Base-by-base conservation (phyloP, 2,329 filamentous ascomycete genomes). In the Diaporthe vaccinii region DNA sequence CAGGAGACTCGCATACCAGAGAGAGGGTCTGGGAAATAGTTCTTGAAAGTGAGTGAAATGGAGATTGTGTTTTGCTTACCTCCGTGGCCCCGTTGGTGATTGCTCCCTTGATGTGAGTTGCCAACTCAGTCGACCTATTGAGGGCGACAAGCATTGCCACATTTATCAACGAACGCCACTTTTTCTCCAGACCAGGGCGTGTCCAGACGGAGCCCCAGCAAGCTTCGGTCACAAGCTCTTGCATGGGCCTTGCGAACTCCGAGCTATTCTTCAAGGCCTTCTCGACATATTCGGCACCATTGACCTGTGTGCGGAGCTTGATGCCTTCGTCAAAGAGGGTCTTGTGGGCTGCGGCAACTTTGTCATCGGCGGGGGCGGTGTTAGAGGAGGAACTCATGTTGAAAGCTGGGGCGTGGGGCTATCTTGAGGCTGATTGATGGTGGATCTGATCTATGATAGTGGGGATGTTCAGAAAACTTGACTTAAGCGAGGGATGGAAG, bases 201-300 rank as follows among this genome's bases (percentile, higher is more conserved):
- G 89, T 89, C 91, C 91, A 93, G 36, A 89, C 87, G 75, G 87
- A 87, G 20, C 91, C 91, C 91, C 91, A 93, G 83, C 89, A 90
- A 80, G 86, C 89, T 82, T 93, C 91, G 0, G 91, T 92, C 2
- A 92, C 88, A 51, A 92, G 85, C 78, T 93, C 89, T 82, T 93
- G 91, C 78, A 90, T 89, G 0, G 91, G 89, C 53, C 85, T 84
- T 2, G 90, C 86, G 82, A 92, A 93, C n/a, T 90, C 87, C 14
- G 87, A 89, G 4, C 88, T 89, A 73, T 88, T 88, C n/a, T 84
- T 83, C 14, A 92, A 84, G 1, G 91, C 87, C 5, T 84, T 84
- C 79, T 91, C 86, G 73, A 93, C 91, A 78, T 92, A 92, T 53
- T 86, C 85, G 73, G 91, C 85, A n/a, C 91, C 91, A 20, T 91